These are phyloP conservation scores for Fusarium penzigii DNA, from an alignment of 2,329 filamentous ascomycete species.

Conservation along the genomic window DNA sequence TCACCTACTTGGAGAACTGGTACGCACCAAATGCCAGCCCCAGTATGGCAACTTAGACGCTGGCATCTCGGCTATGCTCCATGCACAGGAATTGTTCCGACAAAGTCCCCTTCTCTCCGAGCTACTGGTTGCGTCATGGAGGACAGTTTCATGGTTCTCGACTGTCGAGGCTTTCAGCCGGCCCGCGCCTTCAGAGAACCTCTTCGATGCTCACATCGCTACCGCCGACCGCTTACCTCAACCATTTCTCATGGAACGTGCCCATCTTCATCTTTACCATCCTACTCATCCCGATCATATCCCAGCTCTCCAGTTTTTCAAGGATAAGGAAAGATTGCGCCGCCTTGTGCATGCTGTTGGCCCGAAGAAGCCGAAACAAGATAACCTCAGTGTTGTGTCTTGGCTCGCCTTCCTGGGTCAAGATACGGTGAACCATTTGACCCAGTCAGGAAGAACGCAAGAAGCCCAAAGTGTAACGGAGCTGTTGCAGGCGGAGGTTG, in stretches of 20 bases:
- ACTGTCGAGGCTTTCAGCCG: conserved; percentile 52
- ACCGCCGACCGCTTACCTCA: conserved; percentile 43
- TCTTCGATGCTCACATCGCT: conserved; percentile 55
- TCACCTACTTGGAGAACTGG: conserved; percentile 40
- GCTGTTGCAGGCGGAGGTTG: conserved; percentile 39
- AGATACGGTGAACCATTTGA: conserved; percentile 50
- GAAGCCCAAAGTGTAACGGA: conserved; percentile 44
- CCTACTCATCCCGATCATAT: conserved; percentile 50
- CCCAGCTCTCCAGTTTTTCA: conserved; percentile 50
- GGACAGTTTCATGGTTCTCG: conserved; percentile 50
- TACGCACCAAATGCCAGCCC: conserved; percentile 44
- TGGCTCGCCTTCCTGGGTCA: conserved; percentile 44
- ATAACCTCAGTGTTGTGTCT: conserved; percentile 33
- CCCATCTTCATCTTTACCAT: conserved; percentile 57
- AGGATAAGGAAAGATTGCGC: conserved; percentile 33
- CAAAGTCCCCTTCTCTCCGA: conserved; percentile 36
- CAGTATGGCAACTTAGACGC: conserved; percentile 47
- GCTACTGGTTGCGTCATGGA: conserved; percentile 47
- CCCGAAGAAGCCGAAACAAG: conserved; percentile 28
- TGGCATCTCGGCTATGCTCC: conserved; percentile 50
- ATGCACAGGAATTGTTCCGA: conserved; percentile 46
- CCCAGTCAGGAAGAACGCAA: conserved; percentile 39
- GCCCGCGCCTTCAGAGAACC: conserved; percentile 44
- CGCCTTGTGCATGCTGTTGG: conserved; percentile 26
- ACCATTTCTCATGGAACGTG: conserved; percentile 46